Evolutionary conservation across 768 basidiomycete genomes (phyloP), one percentile per base, ranked within the genome.

Genomic region (Suillus cothurnatus): DNA sequence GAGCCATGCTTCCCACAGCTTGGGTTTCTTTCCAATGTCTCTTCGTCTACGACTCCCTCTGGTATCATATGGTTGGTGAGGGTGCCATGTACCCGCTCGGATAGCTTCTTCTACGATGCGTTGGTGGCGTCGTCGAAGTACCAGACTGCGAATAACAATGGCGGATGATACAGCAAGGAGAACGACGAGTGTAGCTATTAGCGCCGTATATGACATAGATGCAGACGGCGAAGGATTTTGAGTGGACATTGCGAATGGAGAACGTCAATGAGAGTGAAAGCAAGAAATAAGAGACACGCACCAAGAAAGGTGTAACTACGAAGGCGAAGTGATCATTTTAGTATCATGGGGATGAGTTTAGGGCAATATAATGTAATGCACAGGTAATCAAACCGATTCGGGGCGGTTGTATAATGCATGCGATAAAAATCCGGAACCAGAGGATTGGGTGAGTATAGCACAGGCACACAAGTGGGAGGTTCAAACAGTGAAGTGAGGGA

Each of bases 81-180:
- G 82, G 12, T 84, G 66, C 83, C 86, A 89, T 8, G 87, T 87
- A 11, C 88, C 88, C 64, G 87, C 85, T 28, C 83, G 79, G 67
- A 89, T 89, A 21, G 87, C 88, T 66, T 89, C 87, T 61, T 85
- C 87, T 38, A 89, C 78, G 70, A 87, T 72, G 7, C 80, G 81
- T 21, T 85, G 82, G 64, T 88, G 86, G 4, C 90, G 83, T 17
- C 88, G 77, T 3, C 90, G 82, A n/a, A 90, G 80, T 47, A 90
- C 66, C 64, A 89, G 81, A 26, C 88, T 89, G 41, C 90, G 87
- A 55, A 85, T 68, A 66, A 91, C 84, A 71, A 91, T 89, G 15
- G 87, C 87, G 3, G 84, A 84, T 11, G 88, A 89, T n/a, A 91
- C 85, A 47, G 81, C 80, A 28, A 91, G 82, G 23, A 91, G 84